phyloP scores from a whole-genome alignment of 495 filamentous ascomycete species.

The Evernia prunastri region DNA sequence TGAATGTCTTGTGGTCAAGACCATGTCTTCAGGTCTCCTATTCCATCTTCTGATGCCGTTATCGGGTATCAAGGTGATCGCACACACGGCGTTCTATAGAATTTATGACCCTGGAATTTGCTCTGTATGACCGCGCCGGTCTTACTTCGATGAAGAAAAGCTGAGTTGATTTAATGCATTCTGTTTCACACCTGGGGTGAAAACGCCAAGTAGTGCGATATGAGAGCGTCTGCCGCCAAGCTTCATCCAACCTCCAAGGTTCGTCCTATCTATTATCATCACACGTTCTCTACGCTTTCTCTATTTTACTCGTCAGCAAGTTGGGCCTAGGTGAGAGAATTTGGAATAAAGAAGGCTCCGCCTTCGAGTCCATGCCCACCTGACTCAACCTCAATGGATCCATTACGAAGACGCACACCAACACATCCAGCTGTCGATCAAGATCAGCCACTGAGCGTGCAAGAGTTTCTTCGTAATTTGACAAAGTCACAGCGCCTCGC shows the following conservation, averaged over 20 bases:
- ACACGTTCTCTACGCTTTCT: not conserved
- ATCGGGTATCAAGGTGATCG: not conserved
- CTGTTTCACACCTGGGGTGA: not conserved
- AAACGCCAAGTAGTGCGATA: not conserved
- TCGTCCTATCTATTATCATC: not conserved
- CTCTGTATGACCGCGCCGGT: not conserved
- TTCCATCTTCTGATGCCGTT: not conserved
- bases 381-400: not conserved
- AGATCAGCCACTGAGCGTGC: constrained; percentile 5
- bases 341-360: not conserved
- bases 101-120: constrained; percentile 8
- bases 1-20: constrained; percentile 7
- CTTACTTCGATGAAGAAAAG: not conserved
- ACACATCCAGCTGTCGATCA: not conserved
- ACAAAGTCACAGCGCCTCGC: not conserved
- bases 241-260: not conserved
- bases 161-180: not conserved
- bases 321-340: too few species aligned
- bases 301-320: not conserved
- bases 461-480: constrained; percentile 14
- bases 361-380: not conserved
- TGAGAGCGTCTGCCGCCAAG: not conserved
- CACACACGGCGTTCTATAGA: constrained; percentile 14
- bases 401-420: not conserved
- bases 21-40: not conserved